Evolutionary conservation across 805 yeast genomes (phyloP).

Genomic region (Vanderwaltozyma yarrowii): DNA sequence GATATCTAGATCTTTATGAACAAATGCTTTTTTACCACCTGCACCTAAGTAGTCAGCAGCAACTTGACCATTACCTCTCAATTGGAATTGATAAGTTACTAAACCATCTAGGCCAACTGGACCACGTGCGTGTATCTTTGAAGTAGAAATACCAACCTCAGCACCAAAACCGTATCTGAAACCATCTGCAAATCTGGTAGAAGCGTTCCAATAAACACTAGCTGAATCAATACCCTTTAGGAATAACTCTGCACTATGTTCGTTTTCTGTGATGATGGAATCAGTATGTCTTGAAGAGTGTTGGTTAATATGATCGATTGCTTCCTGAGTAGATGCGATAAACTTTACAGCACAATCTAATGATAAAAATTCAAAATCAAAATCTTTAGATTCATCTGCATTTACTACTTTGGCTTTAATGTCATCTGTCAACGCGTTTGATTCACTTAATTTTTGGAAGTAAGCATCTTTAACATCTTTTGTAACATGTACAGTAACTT

Average conservation of each 20-base stretch:
- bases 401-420: slow-evolving; percentile 29
- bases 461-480: slow-evolving; percentile 34
- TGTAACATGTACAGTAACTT: slow-evolving; percentile 61
- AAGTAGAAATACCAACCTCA: slow-evolving; percentile 95
- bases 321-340: slow-evolving; percentile 50
- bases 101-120: slow-evolving; percentile 98
- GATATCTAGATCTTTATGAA: slow-evolving; percentile 53
- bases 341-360: slow-evolving; percentile 69
- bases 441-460: slow-evolving; percentile 13
- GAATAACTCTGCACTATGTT: slow-evolving; percentile 62
- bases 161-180: slow-evolving; percentile 98
- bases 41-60: slow-evolving; percentile 89
- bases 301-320: slow-evolving; percentile 75
- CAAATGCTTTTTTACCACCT: slow-evolving; percentile 73
- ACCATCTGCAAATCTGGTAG: slow-evolving; percentile 97
- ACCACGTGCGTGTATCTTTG: slow-evolving; percentile 95
- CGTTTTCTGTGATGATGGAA: slow-evolving; percentile 71
- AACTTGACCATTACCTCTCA: slow-evolving; percentile 87
- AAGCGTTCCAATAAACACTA: slow-evolving; percentile 96
- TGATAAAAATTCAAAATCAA: slow-evolving; percentile 74
- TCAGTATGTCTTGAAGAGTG: slow-evolving; percentile 98
- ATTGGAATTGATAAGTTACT: slow-evolving; percentile 88
- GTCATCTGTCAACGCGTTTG: slow-evolving; percentile 8
- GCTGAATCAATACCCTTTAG: slow-evolving; percentile 85
- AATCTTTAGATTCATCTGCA: slow-evolving; percentile 45